Evolutionary conservation across 805 yeast genomes (phyloP).

Genomic region (Pichia ethanolica): DNA sequence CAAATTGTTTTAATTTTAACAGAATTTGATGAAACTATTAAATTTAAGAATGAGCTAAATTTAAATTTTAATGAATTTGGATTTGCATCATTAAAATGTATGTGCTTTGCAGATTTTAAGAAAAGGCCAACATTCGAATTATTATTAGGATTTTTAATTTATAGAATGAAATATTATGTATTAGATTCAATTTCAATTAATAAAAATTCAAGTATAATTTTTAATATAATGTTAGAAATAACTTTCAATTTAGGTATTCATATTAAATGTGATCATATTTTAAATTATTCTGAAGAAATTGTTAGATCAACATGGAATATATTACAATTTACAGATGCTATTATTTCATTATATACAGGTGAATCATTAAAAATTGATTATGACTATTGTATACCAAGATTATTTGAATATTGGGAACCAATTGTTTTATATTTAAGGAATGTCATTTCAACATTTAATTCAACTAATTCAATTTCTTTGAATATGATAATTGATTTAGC

Average conservation of each 20-base stretch:
- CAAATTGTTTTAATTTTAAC: conserved; percentile 8
- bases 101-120: conserved; percentile 1
- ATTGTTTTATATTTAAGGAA: conserved; percentile 3
- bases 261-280: conserved; percentile 8
- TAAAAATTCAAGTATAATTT: conserved; percentile 11
- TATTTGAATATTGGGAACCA: conserved; percentile 8
- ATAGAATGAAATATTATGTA: conserved; percentile 4
- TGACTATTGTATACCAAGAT: conserved; percentile 8
- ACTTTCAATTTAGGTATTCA: conserved; percentile 19
- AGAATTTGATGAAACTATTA: background rate
- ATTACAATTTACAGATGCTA: conserved; percentile 16
- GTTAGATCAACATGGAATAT: conserved; percentile 12
- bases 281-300: background rate
- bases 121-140: conserved; percentile 14
- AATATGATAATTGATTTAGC: conserved; percentile 7
- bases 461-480: conserved; percentile 6
- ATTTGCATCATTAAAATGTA: background rate
- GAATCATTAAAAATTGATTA: conserved; percentile 18
- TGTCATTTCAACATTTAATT: conserved; percentile 4
- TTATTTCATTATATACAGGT: conserved; percentile 14
- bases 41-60: conserved; percentile 2
- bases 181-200: conserved; percentile 15
- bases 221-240: conserved; percentile 9
- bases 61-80: background rate
- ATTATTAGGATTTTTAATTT: conserved; percentile 11